These are phyloP conservation scores for Zygosaccharomyces bailii DNA, from an alignment of 805 yeast genomes.

Conservation along the genomic window DNA sequence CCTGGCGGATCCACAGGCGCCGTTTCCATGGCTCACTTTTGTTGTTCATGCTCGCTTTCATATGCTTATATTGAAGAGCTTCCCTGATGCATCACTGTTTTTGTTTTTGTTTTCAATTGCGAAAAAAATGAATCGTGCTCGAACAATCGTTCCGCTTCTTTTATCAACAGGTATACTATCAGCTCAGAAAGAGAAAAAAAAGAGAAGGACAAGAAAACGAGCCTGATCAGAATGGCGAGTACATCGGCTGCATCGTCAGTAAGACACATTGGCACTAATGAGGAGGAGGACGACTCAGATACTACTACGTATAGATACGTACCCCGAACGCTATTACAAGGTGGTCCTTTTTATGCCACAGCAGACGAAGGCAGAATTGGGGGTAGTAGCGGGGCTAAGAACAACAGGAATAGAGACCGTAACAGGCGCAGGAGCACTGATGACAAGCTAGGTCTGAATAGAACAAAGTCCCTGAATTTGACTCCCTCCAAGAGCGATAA, in stretches of 20 bases:
- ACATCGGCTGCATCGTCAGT: slow-evolving; percentile 7
- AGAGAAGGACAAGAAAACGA: too few species aligned
- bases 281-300: slow-evolving; percentile 15
- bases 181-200: too few species aligned
- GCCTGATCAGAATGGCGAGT: slow-evolving; percentile 9
- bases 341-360: slow-evolving; percentile 8
- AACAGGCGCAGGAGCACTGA: neutral
- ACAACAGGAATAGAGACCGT: neutral
- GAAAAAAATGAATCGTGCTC: neutral
- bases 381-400: neutral
- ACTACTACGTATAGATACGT: slow-evolving; percentile 8
- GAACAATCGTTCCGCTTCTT: too few species aligned
- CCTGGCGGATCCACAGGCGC: slow-evolving; percentile 77
- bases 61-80: neutral
- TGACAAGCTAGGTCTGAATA: neutral
- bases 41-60: neutral
- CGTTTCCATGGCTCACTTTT: slow-evolving; percentile 65
- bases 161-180: too few species aligned
- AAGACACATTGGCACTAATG: slow-evolving; percentile 7
- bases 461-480: neutral
- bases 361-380: neutral
- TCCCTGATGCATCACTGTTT: neutral
- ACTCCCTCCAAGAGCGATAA: neutral
- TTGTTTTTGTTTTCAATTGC: neutral
- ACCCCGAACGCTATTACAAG: slow-evolving; percentile 13